Evolutionary conservation across 2,329 filamentous ascomycete genomes (phyloP).

Genomic region (Botrytis fragariae): DNA sequence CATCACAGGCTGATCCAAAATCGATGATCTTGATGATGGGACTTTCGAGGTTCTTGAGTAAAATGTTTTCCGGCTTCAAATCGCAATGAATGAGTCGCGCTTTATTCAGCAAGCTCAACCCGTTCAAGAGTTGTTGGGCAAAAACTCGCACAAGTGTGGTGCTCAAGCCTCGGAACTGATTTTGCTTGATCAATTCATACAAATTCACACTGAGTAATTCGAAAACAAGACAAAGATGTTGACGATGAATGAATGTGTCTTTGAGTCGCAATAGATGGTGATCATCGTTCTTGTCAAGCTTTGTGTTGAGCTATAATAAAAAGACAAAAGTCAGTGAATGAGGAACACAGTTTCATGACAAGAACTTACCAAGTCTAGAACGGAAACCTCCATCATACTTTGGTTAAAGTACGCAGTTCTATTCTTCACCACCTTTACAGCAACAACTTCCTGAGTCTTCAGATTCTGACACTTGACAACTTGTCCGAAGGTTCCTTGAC

Average conservation of each 20-base stretch:
- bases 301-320: conserved; percentile 76
- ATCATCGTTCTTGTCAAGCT: conserved; percentile 98
- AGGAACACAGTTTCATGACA: conserved; percentile 31
- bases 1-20: conserved; percentile 97
- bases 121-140: conserved; percentile 92
- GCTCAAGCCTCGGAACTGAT: conserved; percentile 95
- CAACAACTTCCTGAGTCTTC: conserved; percentile 97
- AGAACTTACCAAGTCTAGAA: conserved; percentile 77
- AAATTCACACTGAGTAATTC: conserved; percentile 95
- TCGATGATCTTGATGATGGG: conserved; percentile 99
- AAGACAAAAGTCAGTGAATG: conserved; percentile 22
- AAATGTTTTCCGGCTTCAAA: conserved; percentile 95
- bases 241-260: conserved; percentile 96
- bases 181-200: conserved; percentile 99
- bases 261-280: conserved; percentile 92
- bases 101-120: conserved; percentile 88
- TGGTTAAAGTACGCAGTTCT: conserved; percentile 99
- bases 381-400: conserved; percentile 99
- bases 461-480: conserved; percentile 99
- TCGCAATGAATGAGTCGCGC: conserved; percentile 97
- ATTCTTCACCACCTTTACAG: conserved; percentile 99
- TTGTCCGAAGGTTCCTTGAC: conserved; percentile 96
- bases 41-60: conserved; percentile 96
- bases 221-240: conserved; percentile 95
- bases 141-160: conserved; percentile 97